Conservation (phyloP, 2,329 filamentous ascomycete species). For the Geosmithia putterillii region DNA sequence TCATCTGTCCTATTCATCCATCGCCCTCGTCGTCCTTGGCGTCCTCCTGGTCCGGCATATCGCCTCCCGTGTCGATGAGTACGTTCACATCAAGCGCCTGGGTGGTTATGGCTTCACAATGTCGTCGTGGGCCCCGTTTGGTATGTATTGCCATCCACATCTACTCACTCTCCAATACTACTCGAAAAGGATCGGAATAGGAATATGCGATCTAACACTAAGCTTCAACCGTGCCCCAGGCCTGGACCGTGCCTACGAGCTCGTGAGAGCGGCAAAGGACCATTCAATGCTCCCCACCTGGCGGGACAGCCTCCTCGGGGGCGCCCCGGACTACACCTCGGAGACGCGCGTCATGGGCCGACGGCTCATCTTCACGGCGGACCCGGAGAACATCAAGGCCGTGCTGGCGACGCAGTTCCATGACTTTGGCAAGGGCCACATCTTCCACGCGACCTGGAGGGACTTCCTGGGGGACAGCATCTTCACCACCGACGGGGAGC, state of each 20-base stretch:
- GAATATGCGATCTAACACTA: too few species aligned
- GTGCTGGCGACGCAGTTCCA: constrained; percentile 75
- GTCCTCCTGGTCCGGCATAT: constrained; percentile 24
- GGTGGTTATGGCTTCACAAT: constrained; percentile 27
- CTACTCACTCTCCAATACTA: background rate
- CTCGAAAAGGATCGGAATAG: too few species aligned
- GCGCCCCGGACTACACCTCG: constrained; percentile 37
- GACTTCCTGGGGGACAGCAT: constrained; percentile 65
- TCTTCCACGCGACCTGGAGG: constrained; percentile 64
- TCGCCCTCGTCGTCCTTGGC: constrained; percentile 22
- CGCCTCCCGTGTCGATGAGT: constrained; percentile 23
- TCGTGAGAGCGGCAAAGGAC: constrained; percentile 35
- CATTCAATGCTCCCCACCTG: constrained; percentile 53
- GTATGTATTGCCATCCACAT: constrained; percentile 17
- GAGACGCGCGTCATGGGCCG: constrained; percentile 43
- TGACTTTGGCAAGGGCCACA: constrained; percentile 71
- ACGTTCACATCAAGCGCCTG: constrained; percentile 30
- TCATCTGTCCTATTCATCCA: constrained; percentile 27
- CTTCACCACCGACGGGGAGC: constrained; percentile 66
- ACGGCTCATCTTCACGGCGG: constrained; percentile 63
- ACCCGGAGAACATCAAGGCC: constrained; percentile 85
- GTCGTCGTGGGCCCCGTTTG: constrained; percentile 27
- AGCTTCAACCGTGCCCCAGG: constrained; percentile 21
- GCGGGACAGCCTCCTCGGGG: constrained; percentile 33
- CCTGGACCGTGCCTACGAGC: constrained; percentile 49